Evolutionary conservation across 768 basidiomycete species (phyloP).

Genomic region (Mycena haematopus): DNA sequence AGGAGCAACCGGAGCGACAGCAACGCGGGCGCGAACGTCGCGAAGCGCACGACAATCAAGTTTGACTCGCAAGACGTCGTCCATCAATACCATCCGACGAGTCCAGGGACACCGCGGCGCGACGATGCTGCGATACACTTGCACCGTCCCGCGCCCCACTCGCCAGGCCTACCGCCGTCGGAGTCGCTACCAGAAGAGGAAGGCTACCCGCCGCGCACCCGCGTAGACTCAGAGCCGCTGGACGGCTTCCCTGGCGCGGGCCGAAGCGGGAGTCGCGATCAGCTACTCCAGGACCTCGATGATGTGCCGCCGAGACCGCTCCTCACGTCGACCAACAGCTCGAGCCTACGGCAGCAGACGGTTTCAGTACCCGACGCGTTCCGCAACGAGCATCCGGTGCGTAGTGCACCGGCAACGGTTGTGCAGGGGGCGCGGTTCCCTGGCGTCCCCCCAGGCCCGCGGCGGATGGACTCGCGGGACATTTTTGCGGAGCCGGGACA

Average conservation of each 20-base stretch:
- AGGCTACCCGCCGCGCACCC: conserved; percentile 26
- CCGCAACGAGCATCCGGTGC: conserved; percentile 41
- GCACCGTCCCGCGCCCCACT: conserved; percentile 48
- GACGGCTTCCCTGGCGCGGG: conserved; percentile 1
- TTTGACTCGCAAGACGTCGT: conserved; percentile 77
- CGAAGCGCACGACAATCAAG: conserved; percentile 70
- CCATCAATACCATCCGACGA: conserved; percentile 73
- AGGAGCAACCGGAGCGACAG: conserved; percentile 44
- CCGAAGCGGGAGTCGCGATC: conserved; percentile 19
- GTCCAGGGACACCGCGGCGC: conserved; percentile 51
- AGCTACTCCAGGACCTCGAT: conserved; percentile 29
- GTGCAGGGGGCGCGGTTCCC: conserved; percentile 40
- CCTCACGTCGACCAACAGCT: not conserved
- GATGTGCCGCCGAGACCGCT: conserved; percentile 16
- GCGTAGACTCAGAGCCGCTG: conserved; percentile 25
- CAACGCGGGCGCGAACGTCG: conserved; percentile 35
- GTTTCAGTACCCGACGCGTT: conserved; percentile 40
- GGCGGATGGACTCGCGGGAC: conserved; percentile 45
- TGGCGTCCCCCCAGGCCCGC: conserved; percentile 16
- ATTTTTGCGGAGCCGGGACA: conserved; percentile 39
- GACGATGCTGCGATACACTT: conserved; percentile 47
- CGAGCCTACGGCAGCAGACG: conserved; percentile 35
- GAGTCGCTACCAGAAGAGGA: conserved; percentile 37
- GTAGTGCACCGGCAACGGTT: conserved; percentile 55
- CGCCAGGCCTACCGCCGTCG: conserved; percentile 35